These are phyloP conservation scores for Ajuga reptans DNA, from an alignment of 305 asterid species.

Conservation along the genomic window DNA sequence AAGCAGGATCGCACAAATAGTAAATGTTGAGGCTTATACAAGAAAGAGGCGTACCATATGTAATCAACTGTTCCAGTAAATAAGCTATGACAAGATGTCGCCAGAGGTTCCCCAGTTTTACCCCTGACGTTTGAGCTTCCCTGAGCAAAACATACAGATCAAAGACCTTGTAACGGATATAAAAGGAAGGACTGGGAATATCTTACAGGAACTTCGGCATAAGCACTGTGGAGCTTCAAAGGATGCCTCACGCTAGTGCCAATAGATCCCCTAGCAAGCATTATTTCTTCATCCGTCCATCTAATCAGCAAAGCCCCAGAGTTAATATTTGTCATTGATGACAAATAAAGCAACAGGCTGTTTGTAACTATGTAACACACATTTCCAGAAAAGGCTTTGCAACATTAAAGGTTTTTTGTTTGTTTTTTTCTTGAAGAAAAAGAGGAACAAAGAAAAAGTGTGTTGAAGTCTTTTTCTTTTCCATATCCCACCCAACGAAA, in stretches of 20 bases:
- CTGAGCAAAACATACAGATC: conserved; percentile 31
- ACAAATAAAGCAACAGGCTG: conserved; percentile 19
- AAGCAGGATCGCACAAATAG: neutral
- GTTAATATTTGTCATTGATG: neutral
- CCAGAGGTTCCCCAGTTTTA: conserved; percentile 66
- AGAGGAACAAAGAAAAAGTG: too few species aligned
- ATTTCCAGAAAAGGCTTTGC: too few species aligned
- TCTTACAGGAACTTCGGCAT: conserved; percentile 62
- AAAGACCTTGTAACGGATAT: neutral
- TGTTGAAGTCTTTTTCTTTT: too few species aligned
- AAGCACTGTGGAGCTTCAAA: conserved; percentile 58
- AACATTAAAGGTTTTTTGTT: too few species aligned
- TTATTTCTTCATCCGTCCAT: conserved; percentile 65
- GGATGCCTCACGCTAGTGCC: conserved; percentile 41
- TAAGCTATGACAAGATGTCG: conserved; percentile 59
- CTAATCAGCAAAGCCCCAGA: conserved; percentile 28
- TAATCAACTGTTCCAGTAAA: conserved; percentile 83
- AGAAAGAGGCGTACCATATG: conserved; percentile 51
- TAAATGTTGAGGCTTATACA: neutral
- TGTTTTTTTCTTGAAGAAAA: too few species aligned
- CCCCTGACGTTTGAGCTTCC: conserved; percentile 62
- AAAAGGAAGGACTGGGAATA: conserved; percentile 12
- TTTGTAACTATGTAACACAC: neutral
- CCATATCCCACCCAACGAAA: too few species aligned
- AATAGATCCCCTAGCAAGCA: conserved; percentile 74